Evolutionary conservation across 2,329 filamentous ascomycete species (phyloP).

Genomic region (Seiridium unicorne): DNA sequence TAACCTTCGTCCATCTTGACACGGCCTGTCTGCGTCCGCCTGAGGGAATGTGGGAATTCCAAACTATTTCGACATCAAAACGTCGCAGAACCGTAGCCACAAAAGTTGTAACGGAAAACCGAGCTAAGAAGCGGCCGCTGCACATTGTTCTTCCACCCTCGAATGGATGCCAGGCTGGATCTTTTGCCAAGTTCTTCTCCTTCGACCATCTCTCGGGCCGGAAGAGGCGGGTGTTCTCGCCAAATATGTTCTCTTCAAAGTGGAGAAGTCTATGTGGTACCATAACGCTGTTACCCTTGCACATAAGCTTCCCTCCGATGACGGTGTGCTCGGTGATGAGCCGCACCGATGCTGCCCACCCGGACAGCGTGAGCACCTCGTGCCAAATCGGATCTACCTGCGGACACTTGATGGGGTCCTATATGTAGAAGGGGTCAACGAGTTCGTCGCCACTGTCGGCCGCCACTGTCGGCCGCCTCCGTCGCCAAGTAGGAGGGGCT

Average conservation of each 20-base stretch:
- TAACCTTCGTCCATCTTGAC: too few relatives aligned
- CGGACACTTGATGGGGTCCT: constrained; percentile 21
- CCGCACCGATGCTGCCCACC: constrained; percentile 21
- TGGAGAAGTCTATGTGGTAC: constrained; percentile 25
- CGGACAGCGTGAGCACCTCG: constrained; percentile 21
- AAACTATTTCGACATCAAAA: constrained; percentile 14
- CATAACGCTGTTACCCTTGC: constrained; percentile 23
- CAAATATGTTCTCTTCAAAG: constrained; percentile 19
- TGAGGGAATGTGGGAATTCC: constrained; percentile 6
- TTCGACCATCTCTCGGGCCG: constrained; percentile 11
- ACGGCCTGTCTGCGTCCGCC: constrained; percentile 11
- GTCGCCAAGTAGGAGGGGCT: constrained; percentile 16
- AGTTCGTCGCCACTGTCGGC: constrained; percentile 25
- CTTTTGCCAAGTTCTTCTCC: constrained; percentile 11
- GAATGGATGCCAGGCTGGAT: constrained; percentile 20
- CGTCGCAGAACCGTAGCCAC: constrained; percentile 20
- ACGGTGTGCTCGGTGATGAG: constrained; percentile 17
- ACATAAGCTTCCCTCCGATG: constrained; percentile 24
- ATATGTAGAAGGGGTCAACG: constrained; percentile 28
- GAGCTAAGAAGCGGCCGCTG: constrained; percentile 20
- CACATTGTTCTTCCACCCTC: constrained; percentile 27
- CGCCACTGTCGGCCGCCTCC: constrained; percentile 18
- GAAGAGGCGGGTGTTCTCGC: constrained; percentile 10
- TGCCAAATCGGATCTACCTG: constrained; percentile 22
- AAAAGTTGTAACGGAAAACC: constrained; percentile 12